Conservation (phyloP, 768 basidiomycete species). For the Phylloporus rhodoxanthus region DNA sequence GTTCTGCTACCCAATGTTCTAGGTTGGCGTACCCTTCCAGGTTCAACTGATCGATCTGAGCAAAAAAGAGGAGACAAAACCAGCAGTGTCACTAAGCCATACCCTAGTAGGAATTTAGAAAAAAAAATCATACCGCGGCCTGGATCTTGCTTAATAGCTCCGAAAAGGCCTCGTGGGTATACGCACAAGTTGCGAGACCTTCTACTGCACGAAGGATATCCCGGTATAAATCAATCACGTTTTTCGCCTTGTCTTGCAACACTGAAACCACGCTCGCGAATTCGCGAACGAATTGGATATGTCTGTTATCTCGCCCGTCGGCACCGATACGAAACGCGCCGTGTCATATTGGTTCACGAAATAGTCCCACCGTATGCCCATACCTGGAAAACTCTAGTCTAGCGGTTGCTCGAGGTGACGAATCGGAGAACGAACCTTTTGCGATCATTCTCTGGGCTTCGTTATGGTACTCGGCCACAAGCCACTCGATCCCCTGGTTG, state of each 20-base stretch:
- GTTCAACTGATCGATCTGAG: constrained; percentile 86
- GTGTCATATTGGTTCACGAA: constrained; percentile 93
- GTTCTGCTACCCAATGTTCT: constrained; percentile 83
- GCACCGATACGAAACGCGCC: constrained; percentile 64
- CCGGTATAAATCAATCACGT: constrained; percentile 83
- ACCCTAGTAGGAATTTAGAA: background rate
- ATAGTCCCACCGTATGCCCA: constrained; percentile 95
- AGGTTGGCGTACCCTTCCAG: constrained; percentile 94
- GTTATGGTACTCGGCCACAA: constrained; percentile 91
- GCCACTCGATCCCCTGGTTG: constrained; percentile 88
- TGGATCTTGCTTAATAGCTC: constrained; percentile 76
- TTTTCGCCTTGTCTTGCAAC: constrained; percentile 95
- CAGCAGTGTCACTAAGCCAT: background rate
- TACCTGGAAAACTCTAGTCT: constrained; percentile 47
- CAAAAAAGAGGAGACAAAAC: background rate
- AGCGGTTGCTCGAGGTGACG: background rate
- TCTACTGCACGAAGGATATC: constrained; percentile 83
- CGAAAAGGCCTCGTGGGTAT: constrained; percentile 76
- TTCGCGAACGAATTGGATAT: constrained; percentile 91
- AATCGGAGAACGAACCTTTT: constrained; percentile 54
- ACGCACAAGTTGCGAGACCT: constrained; percentile 81
- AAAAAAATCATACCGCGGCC: constrained; percentile 54
- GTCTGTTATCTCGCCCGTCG: constrained; percentile 80
- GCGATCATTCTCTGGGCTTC: constrained; percentile 91
- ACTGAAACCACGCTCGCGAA: constrained; percentile 91